Evolutionary conservation across 768 basidiomycete species (phyloP).

Genomic region (Boletus sensibilis): DNA sequence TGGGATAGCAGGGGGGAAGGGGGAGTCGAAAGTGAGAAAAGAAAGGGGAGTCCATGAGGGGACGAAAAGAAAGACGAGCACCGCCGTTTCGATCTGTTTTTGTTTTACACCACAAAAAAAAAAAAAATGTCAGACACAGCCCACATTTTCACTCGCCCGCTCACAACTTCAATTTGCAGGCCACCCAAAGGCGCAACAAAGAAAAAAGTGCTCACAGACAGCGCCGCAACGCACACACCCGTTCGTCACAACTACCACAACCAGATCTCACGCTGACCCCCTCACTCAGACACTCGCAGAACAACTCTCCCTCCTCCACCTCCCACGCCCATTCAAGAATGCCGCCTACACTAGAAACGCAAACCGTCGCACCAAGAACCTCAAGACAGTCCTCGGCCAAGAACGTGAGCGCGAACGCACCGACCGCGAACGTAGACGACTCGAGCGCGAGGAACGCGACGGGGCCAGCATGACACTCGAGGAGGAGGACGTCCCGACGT

Average conservation of each 20-base stretch:
- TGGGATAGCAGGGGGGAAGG: background rate
- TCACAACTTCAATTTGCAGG: conserved; percentile 12
- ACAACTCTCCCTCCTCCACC: conserved; percentile 69
- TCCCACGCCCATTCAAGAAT: conserved; percentile 78
- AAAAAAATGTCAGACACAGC: background rate
- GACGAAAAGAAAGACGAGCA: background rate
- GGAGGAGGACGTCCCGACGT: conserved; percentile 70
- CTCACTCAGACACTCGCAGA: conserved; percentile 61
- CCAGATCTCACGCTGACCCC: too few species aligned
- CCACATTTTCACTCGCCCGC: too few species aligned
- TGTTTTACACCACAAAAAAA: too few species aligned
- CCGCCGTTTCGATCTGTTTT: too few species aligned
- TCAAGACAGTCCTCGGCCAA: conserved; percentile 74
- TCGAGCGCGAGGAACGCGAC: conserved; percentile 51
- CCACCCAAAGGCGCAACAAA: conserved; percentile 30
- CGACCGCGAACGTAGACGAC: conserved; percentile 58
- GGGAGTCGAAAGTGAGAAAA: background rate
- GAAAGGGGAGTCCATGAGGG: background rate
- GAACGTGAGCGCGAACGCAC: conserved; percentile 76
- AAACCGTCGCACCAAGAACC: conserved; percentile 72
- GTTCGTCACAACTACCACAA: too few species aligned
- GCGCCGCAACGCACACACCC: conserved; percentile 8
- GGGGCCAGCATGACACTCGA: conserved; percentile 24
- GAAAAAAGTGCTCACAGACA: conserved; percentile 12
- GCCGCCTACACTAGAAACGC: conserved; percentile 65